These are phyloP conservation scores for Ceratocystiopsis brevicomis DNA, from an alignment of 2,329 filamentous ascomycete genomes.

Conservation along the genomic window DNA sequence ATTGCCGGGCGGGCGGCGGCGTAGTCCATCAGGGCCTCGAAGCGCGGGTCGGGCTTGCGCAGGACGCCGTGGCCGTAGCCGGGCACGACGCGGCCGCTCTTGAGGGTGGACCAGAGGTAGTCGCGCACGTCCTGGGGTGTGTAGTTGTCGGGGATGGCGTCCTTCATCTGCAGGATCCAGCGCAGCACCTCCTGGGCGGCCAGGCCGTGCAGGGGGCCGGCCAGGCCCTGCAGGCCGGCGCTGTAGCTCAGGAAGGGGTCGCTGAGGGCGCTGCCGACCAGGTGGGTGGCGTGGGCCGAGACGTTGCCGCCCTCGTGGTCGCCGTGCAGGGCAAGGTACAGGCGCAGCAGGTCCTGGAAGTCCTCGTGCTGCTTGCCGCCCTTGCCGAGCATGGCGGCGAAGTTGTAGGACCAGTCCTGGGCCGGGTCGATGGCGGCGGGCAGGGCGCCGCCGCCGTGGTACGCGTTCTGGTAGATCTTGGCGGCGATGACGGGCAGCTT, in stretches of 20 bases:
- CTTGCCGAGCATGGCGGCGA: constrained; percentile 88
- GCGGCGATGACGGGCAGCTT: constrained; percentile 94
- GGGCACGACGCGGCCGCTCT: constrained; percentile 83
- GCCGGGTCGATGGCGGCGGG: constrained; percentile 58
- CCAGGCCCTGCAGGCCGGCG: constrained; percentile 84
- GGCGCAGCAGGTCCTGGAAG: constrained; percentile 83
- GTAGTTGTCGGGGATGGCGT: constrained; percentile 60
- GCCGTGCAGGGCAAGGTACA: constrained; percentile 91
- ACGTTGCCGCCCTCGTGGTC: constrained; percentile 98
- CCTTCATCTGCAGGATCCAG: constrained; percentile 94
- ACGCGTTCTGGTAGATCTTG: constrained; percentile 90
- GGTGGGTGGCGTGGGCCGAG: constrained; percentile 82
- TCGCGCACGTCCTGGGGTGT: constrained; percentile 64
- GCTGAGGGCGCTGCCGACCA: constrained; percentile 84
- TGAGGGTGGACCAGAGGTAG: constrained; percentile 85
- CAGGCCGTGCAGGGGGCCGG: constrained; percentile 81
- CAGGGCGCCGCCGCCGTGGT: constrained; percentile 55
- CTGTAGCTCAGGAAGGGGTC: constrained; percentile 94
- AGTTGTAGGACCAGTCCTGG: constrained; percentile 98
- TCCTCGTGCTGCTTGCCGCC: constrained; percentile 71
- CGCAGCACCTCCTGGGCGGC: constrained; percentile 93
- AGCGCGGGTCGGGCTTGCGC: constrained; percentile 90
- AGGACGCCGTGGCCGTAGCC: constrained; percentile 93
- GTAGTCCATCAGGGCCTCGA: constrained; percentile 93
- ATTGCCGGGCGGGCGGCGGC: constrained; percentile 72